phyloP scores from a whole-genome alignment of 441 rosid genomes.

The Kokia cookei region DNA sequence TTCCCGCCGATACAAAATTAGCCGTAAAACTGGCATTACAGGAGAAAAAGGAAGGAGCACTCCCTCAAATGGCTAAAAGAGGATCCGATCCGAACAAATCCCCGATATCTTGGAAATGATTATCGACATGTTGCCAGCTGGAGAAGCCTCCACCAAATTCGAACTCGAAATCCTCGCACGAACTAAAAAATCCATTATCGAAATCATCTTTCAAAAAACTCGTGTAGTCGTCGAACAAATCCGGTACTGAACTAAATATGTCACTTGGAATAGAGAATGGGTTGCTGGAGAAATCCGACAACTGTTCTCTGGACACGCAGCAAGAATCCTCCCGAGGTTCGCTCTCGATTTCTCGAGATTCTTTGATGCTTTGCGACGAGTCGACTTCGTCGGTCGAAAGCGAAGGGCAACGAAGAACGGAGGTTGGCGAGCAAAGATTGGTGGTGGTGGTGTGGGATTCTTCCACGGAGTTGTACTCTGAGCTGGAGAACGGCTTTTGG shows the following conservation, averaged over 20 bases:
- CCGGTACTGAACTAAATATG: conserved; percentile 27
- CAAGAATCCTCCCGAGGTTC: conserved; percentile 21
- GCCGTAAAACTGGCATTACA: conserved; percentile 23
- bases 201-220: conserved; percentile 23
- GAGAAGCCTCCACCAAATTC: conserved; percentile 25
- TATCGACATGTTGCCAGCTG: conserved; percentile 37
- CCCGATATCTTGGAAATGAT: conserved; percentile 61
- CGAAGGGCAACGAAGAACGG: conserved; percentile 47
- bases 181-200: conserved; percentile 11
- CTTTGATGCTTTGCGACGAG: conserved; percentile 27
- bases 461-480: conserved; percentile 33
- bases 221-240: conserved; percentile 28
- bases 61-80: conserved; percentile 29
- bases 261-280: conserved; percentile 25
- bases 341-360: conserved; percentile 7
- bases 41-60: neutral
- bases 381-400: conserved; percentile 36
- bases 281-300: conserved; percentile 22
- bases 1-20: conserved; percentile 45
- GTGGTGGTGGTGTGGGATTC: conserved; percentile 34
- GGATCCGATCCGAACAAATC: conserved; percentile 70
- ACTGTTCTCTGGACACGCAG: conserved; percentile 16
- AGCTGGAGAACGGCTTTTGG: conserved; percentile 11
- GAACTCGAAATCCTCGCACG: conserved; percentile 34
- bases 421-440: conserved; percentile 35